Evolutionary conservation across 441 rosid species (phyloP), one percentile per base, ranked within the genome.

Genomic region (Eruca vesicaria): DNA sequence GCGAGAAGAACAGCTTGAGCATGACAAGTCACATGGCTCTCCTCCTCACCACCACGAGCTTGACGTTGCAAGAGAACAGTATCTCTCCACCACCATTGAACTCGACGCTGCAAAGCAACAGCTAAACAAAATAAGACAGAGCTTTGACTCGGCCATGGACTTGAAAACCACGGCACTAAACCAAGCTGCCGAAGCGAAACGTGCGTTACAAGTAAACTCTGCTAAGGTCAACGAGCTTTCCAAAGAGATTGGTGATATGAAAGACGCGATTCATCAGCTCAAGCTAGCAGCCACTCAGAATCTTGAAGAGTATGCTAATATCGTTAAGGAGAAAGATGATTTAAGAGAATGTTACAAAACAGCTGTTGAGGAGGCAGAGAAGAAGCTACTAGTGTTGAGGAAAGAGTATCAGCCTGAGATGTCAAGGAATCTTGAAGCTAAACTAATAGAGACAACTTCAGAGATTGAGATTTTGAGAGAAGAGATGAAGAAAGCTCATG

Each of bases 61-160:
- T 63, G 85, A 83, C 14, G 35, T 70, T 21, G 91, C 88, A 1
- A 86, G 97, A 79, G 87, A 89, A 43, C 84, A 84, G 50, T 94
- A 94, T 81, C 63, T 68, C 56, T 29, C 72, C 6, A 78, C 84
- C 1, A 84, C 91, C 3, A 14, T 77, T 2, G 76, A 88, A 32
- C 89, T 92, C 20, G 87, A 87, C 38, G 71, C 87, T 2, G 85
- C 87, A 2, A 94, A 94, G 78, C 97, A 92, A 41, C 86, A 88
- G 78, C 88, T 94, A 48, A 92, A 84, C 19, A 82, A 82, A 75
- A 73, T 88, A 45, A 74, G 92, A 72, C 97, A 89, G 75, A 95
- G 92, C 76, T 92, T 92, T 20, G 97, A 87, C 58, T 83, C 93
- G 0, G 82, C 84, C 0, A 77, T 84, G 81, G 97, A 90, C 9